Evolutionary conservation across 441 rosid species (phyloP), one percentile per base, ranked within the genome.

Genomic region (Sinapis alba): DNA sequence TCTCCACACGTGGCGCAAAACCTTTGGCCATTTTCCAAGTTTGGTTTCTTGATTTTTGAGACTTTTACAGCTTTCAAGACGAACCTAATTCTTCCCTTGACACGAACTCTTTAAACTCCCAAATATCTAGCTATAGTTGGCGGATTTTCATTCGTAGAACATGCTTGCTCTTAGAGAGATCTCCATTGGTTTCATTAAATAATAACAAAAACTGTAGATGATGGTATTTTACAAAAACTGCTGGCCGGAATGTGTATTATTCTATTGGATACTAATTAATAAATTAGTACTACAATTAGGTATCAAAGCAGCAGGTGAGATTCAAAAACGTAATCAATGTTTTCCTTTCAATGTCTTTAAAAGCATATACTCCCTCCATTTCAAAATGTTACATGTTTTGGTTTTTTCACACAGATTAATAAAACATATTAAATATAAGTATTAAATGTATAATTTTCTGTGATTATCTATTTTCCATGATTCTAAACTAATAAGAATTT

Each of bases 271-370:
- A 61, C 43, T 68, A 38, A 67, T 75, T 61, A 68, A 38, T 19
- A 51, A 41, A 51, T 3, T 62, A 68, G 43, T 36, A 36, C 4
- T n/a, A 54, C 10, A 38, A 75, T 69, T 76, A 69, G 79, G 79
- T 62, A 27, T 54, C 28, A 69, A 62, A 69, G 70, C 59, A 62
- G 70, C 68, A 67, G 68, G 69, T 75, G 26, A 62, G 68, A n/a
- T n/a, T n/a, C n/a, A 43, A 53, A 57, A 62, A 54, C 38, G 65
- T 76, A 69, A 69, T 69, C 65, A 53, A 68, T 68, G 57, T 16
- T 59, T 67, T 1, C 19, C 27, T 24, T 10, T 24, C 41, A 11
- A 1, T 24, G 43, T 50, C 32, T 68, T 26, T 36, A 9, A 36
- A 68, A 75, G 56, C 68, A 75, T n/a, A n/a, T 38, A 64, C 12